Conservation (phyloP, 1,284 basidiomycete genomes). For the Entoloma clypeatum region DNA sequence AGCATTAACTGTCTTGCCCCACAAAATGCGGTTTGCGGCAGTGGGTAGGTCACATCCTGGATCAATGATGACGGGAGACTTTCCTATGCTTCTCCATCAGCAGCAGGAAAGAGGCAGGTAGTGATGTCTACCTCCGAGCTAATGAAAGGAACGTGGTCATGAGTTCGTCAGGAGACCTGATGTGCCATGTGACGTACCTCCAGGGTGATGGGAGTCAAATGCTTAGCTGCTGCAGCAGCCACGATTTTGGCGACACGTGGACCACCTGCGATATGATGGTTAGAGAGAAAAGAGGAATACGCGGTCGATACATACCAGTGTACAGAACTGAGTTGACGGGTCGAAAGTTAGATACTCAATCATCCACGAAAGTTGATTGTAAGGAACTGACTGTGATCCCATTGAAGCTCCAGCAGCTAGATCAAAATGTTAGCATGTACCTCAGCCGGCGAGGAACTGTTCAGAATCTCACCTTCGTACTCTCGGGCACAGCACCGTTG, state of each 20-base stretch:
- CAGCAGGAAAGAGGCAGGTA: background rate
- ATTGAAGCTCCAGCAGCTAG: conserved; percentile 73
- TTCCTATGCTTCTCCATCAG: conserved; percentile 44
- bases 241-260: conserved; percentile 79
- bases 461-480: conserved; percentile 52
- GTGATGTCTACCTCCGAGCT: conserved; percentile 20
- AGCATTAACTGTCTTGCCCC: conserved; percentile 76
- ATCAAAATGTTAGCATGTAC: background rate
- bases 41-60: conserved; percentile 57
- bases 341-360: background rate
- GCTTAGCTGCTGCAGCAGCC: conserved; percentile 80
- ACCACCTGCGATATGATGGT: conserved; percentile 44
- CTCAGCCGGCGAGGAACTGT: background rate
- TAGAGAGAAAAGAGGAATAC: conserved; percentile 2
- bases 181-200: conserved; percentile 43
- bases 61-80: conserved; percentile 82
- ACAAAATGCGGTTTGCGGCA: conserved; percentile 64
- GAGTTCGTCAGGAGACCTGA: background rate
- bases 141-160: background rate
- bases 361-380: background rate
- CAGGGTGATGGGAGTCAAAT: conserved; percentile 79
- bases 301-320: conserved; percentile 38
- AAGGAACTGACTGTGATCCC: conserved; percentile 82
- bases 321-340: conserved; percentile 48
- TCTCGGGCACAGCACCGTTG: conserved; percentile 73